Conservation (phyloP, 495 filamentous ascomycete species). For the Tetracladium setigerum region DNA sequence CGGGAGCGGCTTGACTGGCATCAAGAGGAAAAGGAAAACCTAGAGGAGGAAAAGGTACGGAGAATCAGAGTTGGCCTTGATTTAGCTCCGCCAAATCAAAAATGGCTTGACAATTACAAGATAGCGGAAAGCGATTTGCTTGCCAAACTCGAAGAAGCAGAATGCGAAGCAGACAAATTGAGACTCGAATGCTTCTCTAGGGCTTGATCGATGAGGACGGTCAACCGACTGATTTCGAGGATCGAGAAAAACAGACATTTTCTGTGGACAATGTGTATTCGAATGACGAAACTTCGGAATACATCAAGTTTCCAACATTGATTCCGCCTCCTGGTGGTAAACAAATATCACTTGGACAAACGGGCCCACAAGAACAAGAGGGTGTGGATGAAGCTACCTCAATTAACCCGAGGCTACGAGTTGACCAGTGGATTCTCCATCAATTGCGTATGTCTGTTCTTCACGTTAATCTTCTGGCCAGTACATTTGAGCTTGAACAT, state of each 20-base stretch:
- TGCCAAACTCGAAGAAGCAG: background rate
- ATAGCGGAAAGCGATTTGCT: background rate
- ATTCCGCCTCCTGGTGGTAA: background rate
- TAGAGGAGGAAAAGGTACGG: background rate
- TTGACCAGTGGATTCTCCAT: background rate
- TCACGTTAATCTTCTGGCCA: background rate
- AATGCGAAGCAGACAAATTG: background rate
- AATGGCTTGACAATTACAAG: background rate
- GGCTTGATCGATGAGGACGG: constrained; percentile 2
- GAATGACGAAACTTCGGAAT: background rate
- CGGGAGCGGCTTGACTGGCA: constrained; percentile 1
- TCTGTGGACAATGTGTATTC: background rate
- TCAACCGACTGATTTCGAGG: constrained; percentile 1
- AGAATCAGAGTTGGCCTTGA: background rate
- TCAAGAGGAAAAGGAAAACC: background rate
- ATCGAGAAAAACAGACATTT: background rate
- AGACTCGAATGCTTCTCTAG: background rate
- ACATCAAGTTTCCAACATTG: background rate
- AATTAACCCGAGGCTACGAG: background rate
- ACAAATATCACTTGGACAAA: background rate
- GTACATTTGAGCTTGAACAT: background rate
- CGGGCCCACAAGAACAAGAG: too few species aligned
- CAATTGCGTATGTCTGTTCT: background rate
- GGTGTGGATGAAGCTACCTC: too few species aligned
- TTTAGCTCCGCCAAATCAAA: background rate